Evolutionary conservation across 805 yeast species (phyloP).

Genomic region (Lachancea waltii): DNA sequence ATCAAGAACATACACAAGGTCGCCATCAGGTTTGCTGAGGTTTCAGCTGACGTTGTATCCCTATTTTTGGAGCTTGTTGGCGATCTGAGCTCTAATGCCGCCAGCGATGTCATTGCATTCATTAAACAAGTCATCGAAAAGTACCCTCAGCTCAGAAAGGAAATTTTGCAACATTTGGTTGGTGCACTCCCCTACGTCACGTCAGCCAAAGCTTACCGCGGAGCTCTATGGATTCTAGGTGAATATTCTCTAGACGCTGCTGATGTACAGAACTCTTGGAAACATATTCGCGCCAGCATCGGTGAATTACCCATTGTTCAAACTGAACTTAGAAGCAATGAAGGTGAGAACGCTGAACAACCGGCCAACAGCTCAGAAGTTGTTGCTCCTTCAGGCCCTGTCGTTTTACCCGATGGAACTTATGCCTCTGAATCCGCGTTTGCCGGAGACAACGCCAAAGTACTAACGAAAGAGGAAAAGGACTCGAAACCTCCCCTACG

Average conservation of each 20-base stretch:
- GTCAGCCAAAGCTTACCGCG: constrained; percentile 87
- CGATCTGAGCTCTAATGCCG: constrained; percentile 78
- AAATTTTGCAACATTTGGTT: constrained; percentile 59
- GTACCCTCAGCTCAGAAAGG: constrained; percentile 69
- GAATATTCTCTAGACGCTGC: constrained; percentile 72
- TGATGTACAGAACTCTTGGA: constrained; percentile 81
- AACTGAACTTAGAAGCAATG: constrained; percentile 49
- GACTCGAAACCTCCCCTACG: constrained; percentile 69
- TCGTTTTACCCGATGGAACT: constrained; percentile 96
- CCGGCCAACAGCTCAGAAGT: constrained; percentile 28
- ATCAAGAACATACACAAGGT: constrained; percentile 84
- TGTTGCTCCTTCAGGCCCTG: constrained; percentile 54
- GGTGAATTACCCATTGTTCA: constrained; percentile 91
- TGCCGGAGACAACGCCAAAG: constrained; percentile 85
- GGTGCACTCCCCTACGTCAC: constrained; percentile 57
- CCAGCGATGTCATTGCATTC: constrained; percentile 83
- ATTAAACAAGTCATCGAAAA: constrained; percentile 92
- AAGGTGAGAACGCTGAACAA: constrained; percentile 27
- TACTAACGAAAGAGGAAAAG: constrained; percentile 48
- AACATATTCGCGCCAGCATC: constrained; percentile 66
- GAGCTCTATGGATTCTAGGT: constrained; percentile 93
- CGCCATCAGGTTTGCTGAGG: constrained; percentile 83
- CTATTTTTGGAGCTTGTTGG: constrained; percentile 78
- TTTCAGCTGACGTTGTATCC: constrained; percentile 86
- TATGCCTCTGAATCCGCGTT: constrained; percentile 85